These are phyloP conservation scores for Pigoraptor vietnamica DNA, from an alignment of 78 protist species.

Conservation along the genomic window DNA sequence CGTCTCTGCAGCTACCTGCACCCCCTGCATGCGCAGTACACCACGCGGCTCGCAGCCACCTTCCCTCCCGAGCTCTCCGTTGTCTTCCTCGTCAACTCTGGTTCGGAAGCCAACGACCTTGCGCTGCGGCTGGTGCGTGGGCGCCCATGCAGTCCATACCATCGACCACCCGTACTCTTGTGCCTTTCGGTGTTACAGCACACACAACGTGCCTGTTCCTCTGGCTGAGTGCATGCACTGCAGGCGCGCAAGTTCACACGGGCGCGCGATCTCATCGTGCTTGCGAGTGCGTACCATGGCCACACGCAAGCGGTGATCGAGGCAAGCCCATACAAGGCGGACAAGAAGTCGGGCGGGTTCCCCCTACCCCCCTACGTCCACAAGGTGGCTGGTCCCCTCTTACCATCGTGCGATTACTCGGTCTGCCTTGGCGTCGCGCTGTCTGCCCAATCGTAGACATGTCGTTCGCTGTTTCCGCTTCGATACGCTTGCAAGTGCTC, in stretches of 20 bases:
- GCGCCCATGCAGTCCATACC: neutral
- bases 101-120: slow-evolving; percentile 85
- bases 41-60: slow-evolving; percentile 21
- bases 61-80: slow-evolving; percentile 25
- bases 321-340: neutral
- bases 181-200: neutral
- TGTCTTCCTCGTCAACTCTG: slow-evolving; percentile 66
- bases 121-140: slow-evolving; percentile 67
- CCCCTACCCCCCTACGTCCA: neutral
- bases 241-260: slow-evolving; percentile 21
- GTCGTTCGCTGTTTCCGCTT: neutral
- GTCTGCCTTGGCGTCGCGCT: too few relatives aligned
- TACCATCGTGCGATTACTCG: too few relatives aligned
- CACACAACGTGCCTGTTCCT: neutral
- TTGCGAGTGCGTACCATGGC: slow-evolving; percentile 76
- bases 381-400: neutral
- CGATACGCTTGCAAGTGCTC: neutral
- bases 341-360: neutral
- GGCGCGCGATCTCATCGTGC: slow-evolving; percentile 9
- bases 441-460: too few relatives aligned
- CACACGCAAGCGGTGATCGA: neutral
- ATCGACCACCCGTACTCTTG: neutral
- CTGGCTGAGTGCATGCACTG: neutral
- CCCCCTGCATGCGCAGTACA: slow-evolving; percentile 16
- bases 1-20: slow-evolving; percentile 31